Base-by-base conservation (phyloP, 2,329 filamentous ascomycete species). In the Monilinia polystroma region DNA sequence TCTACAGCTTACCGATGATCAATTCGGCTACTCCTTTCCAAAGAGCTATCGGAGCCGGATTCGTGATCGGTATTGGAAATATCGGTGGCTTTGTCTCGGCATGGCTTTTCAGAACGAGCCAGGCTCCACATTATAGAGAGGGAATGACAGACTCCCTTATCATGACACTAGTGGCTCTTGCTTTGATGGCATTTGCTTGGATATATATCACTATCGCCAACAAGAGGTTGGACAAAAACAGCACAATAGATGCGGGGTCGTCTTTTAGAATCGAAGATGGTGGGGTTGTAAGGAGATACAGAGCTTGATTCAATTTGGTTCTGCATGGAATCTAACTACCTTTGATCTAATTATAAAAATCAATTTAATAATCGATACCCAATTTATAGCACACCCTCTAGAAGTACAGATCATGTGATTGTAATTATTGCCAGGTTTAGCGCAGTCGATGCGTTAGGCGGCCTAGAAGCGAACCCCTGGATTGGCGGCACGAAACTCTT, bases 51-150 rank as follows among this genome's bases (percentile, higher is more conserved):
- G 79, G 80, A 1, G 80, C 81, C 12, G 80, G 79, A 0, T 79
- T 83, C 70, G 82, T 84, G 70, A 80, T 90, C 72, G 90, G 90
- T 86, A 78, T 90, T 23, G 89, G 88, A 51, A 91, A 90, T 64
- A 74, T 90, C 29, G 89, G 89, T 8, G 89, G 88, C 0, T 76
- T 90, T 52, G 81, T 88, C 66, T 82, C 84, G 1, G 87, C 85
- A 0, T 89, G 87, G 86, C 82, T 81, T 1, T 90, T 87, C 76
- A 72, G 90, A 23, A 81, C 82, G 0, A 84, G 78, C 71, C 87
- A 91, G 72, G 84, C 73, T 0, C 89, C 89, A 0, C 77, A 90
- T 67, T 91, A 86, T 73, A 85, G 80, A 67, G 89, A 90, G 65
- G 89, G 89, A 5, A 68, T 69, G 68, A 69, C 68, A 4, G 53